phyloP scores from a whole-genome alignment of 176 grass and related monocot genomes.

The Phyllostachys edulis region DNA sequence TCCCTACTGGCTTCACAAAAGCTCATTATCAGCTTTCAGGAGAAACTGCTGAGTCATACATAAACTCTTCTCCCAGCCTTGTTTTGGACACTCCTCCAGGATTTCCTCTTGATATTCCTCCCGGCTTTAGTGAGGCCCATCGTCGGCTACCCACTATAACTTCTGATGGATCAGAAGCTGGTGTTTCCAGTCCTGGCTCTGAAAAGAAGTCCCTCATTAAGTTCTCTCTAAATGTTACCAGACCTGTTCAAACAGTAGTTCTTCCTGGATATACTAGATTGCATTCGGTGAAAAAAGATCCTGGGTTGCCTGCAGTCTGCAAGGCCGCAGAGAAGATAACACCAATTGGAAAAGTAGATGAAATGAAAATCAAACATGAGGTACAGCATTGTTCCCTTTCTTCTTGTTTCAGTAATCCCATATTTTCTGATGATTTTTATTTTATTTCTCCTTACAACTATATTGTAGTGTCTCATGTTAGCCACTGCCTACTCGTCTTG shows the following conservation, averaged over 20 bases:
- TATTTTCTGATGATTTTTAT: not conserved
- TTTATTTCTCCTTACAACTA: not conserved
- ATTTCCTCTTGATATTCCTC: slow-evolving; percentile 24
- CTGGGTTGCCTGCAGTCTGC: not conserved
- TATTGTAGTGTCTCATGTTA: not conserved
- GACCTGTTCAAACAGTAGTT: not conserved
- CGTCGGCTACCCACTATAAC: not conserved
- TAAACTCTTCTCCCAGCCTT: not conserved
- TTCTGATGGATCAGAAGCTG: slow-evolving; percentile 18
- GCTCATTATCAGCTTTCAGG: not conserved
- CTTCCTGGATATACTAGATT: slow-evolving; percentile 33
- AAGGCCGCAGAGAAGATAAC: not conserved
- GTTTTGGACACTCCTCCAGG: slow-evolving; percentile 25
- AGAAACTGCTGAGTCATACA: too few relatives aligned
- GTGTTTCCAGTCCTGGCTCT: slow-evolving; percentile 18
- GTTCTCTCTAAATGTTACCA: slow-evolving; percentile 44
- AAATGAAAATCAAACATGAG: slow-evolving; percentile 17
- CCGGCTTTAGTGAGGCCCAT: slow-evolving; percentile 42
- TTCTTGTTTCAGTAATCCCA: not conserved
- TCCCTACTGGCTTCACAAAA: slow-evolving; percentile 41
- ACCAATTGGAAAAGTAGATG: slow-evolving; percentile 5
- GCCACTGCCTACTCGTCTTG: not conserved
- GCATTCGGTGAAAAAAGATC: slow-evolving; percentile 22
- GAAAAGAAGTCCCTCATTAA: slow-evolving; percentile 34
- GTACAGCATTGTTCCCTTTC: slow-evolving; percentile 15